These are phyloP conservation scores for Saccharum officinarum DNA, from an alignment of 176 grass and related monocot genomes.

Conservation along the genomic window DNA sequence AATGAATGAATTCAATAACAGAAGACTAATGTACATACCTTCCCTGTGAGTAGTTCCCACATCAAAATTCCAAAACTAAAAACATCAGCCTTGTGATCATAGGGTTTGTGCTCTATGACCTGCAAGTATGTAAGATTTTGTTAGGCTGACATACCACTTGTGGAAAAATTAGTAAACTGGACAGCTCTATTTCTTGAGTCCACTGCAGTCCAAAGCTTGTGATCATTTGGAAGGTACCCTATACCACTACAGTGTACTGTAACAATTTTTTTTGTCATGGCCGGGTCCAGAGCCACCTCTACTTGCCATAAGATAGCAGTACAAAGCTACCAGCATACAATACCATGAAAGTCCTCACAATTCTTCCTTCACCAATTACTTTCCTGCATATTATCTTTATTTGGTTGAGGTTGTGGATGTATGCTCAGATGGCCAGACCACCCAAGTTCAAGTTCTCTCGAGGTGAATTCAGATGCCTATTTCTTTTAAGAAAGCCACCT, in stretches of 20 bases:
- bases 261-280: background rate
- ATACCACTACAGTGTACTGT: background rate
- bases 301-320: background rate
- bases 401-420: background rate
- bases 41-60: constrained; percentile 98
- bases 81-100: constrained; percentile 98
- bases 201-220: background rate
- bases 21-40: constrained; percentile 45
- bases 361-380: background rate
- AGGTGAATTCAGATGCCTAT: background rate
- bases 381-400: background rate
- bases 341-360: background rate
- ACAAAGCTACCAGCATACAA: background rate
- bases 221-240: constrained; percentile 5
- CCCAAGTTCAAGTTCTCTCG: background rate
- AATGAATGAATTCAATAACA: constrained; percentile 24
- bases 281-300: background rate
- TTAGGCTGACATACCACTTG: constrained; percentile 7
- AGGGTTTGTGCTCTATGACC: constrained; percentile 99
- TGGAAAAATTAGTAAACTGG: background rate
- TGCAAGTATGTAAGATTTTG: constrained; percentile 28
- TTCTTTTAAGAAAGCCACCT: background rate
- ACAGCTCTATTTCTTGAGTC: constrained; percentile 18
- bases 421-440: background rate
- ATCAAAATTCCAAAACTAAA: constrained; percentile 99